These are phyloP conservation scores for Nyssa sinensis DNA, from an alignment of 148 eudicot species.

Conservation along the genomic window DNA sequence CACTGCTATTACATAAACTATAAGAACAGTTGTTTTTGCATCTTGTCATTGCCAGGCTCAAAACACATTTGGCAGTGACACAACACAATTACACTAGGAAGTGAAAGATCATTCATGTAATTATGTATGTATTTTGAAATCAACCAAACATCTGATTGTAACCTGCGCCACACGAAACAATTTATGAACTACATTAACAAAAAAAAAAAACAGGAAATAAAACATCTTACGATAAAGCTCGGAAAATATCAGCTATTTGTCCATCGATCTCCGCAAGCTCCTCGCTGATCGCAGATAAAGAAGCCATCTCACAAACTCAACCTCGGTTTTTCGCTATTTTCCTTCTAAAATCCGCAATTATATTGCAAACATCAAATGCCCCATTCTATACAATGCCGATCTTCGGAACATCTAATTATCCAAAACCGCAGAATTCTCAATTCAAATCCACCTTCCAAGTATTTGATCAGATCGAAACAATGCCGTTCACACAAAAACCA, in stretches of 20 bases:
- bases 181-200: neutral
- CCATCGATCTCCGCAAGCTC: slow-evolving; percentile 93
- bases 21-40: no score
- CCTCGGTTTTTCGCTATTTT: slow-evolving; percentile 7
- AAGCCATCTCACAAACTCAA: slow-evolving; percentile 37
- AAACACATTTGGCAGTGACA: no score
- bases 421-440: neutral
- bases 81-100: no score
- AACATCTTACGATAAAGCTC: slow-evolving; percentile 93
- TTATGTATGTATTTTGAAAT: no score
- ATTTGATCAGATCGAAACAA: neutral
- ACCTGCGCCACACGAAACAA: neutral
- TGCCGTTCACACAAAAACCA: no score
- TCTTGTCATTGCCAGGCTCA: no score
- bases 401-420: neutral
- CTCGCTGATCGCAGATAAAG: slow-evolving; percentile 72
- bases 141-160: no score
- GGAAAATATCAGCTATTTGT: slow-evolving; percentile 77
- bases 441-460: neutral
- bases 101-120: no score
- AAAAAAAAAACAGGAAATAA: slow-evolving; percentile 6
- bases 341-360: neutral
- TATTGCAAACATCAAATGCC: neutral
- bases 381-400: slow-evolving; percentile 7
- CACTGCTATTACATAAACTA: no score